Base-by-base conservation (phyloP, 495 filamentous ascomycete species). In the Poronia punctata region DNA sequence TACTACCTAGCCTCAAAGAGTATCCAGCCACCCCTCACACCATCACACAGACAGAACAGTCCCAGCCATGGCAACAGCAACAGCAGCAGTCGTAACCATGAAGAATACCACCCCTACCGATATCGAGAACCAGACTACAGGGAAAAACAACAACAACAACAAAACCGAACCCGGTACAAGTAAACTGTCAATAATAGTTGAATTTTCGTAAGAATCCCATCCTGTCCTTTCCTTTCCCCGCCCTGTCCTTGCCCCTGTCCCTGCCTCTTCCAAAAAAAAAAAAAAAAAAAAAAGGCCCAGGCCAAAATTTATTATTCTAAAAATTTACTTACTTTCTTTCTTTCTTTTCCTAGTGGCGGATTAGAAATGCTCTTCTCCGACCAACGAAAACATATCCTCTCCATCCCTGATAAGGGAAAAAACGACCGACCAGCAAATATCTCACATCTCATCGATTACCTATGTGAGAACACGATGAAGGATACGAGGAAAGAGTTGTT, bases 361-460 rank as follows among this genome's bases (percentile, higher is more conserved):
- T 78, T 98, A n/a, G 92, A 98, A 61, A 81, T 94, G 60, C 77
- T 98, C 40, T 98, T 98, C 60, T 76, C 80, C 14, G 86, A 95
- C 54, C 67, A 85, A 57, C 75, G 78, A 32, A 82, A 78, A 43
- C 84, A 89, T 53, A 61, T 66, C 1, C 50, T 98, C 30, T 66
- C 73, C 11, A 48, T 97, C 18, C 85, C 92, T 21, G 63, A 71
- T n/a, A 66, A 50, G 19, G 72, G 82, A 49, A 61, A 65, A 17
- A 54, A 75, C 21, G 82, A 76, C 26, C 66, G 62, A 26, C 71
- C 72, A 7, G 65, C 78, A 24, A 93, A 77, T 42, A 75, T 95
- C 28, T 76, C 72, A n/a, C 86, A 76, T 56, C 75, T 97, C 15
- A 77, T 97, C 34, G 56, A 71, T 23, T 74, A 93, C 59, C 74